phyloP scores from a whole-genome alignment of 495 filamentous ascomycete genomes.

The Xylaria acuta region DNA sequence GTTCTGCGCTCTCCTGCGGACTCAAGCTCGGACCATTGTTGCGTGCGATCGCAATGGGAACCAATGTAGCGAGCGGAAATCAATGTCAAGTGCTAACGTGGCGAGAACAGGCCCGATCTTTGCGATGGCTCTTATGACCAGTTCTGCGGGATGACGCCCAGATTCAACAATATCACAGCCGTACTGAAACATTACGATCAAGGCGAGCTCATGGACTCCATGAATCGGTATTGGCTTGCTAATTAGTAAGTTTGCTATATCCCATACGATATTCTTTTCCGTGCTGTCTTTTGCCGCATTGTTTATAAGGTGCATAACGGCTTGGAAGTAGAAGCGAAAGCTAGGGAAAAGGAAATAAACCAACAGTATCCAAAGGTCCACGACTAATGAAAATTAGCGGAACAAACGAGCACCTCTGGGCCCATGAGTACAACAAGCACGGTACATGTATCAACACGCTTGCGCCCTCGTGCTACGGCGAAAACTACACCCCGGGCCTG shows the following conservation, averaged over 20 bases:
- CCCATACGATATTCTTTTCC: neutral
- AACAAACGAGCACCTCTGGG: slow-evolving; percentile 73
- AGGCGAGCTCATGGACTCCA: slow-evolving; percentile 68
- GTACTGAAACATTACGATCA: slow-evolving; percentile 69
- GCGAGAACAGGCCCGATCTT: slow-evolving; percentile 69
- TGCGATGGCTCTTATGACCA: slow-evolving; percentile 82
- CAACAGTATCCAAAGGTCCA: neutral
- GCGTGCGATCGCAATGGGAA: neutral
- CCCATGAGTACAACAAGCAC: slow-evolving; percentile 90
- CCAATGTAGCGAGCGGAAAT: neutral
- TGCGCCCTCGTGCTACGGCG: slow-evolving; percentile 72
- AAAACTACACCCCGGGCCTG: slow-evolving; percentile 60
- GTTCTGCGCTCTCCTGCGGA: slow-evolving; percentile 11
- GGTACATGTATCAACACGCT: slow-evolving; percentile 77
- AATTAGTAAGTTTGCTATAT: slow-evolving; percentile 41
- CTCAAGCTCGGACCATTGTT: neutral
- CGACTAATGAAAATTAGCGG: slow-evolving; percentile 42
- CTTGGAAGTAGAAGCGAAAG: neutral
- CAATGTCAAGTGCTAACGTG: neutral
- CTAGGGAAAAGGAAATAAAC: neutral
- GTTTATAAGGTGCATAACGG: neutral
- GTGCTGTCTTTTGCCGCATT: neutral
- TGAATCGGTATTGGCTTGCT: slow-evolving; percentile 79
- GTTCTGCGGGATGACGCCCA: slow-evolving; percentile 71
- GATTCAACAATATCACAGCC: slow-evolving; percentile 72